Evolutionary conservation across 164 flowering plant genomes (phyloP).

Genomic region (Aristolochia fimbriata): DNA sequence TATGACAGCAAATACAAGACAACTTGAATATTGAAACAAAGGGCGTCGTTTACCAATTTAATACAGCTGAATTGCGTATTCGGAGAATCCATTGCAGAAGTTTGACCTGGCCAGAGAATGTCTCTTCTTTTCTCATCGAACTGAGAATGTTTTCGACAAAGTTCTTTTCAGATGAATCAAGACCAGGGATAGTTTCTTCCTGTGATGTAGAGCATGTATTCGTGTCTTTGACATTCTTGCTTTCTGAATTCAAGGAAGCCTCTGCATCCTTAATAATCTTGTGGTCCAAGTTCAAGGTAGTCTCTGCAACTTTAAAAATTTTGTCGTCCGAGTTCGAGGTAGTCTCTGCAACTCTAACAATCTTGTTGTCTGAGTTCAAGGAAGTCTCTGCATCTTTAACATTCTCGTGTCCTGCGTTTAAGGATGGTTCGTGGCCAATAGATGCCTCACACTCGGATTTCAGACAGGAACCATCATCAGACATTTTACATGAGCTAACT

Average conservation of each 20-base stretch:
- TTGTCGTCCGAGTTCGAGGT: slow-evolving; percentile 23
- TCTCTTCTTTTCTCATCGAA: slow-evolving; percentile 72
- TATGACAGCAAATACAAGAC: too few relatives aligned
- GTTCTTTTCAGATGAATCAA: slow-evolving; percentile 48
- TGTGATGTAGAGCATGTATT: slow-evolving; percentile 39
- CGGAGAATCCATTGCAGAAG: slow-evolving; percentile 87
- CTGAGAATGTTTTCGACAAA: slow-evolving; percentile 70
- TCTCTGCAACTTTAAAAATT: background rate
- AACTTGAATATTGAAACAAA: background rate
- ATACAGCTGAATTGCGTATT: slow-evolving; percentile 54
- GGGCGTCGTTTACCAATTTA: slow-evolving; percentile 43
- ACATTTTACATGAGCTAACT: slow-evolving; percentile 17
- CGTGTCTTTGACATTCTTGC: slow-evolving; percentile 34
- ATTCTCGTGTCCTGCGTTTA: slow-evolving; percentile 30
- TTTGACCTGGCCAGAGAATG: slow-evolving; percentile 85
- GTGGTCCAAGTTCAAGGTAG: slow-evolving; percentile 29
- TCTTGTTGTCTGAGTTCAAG: slow-evolving; percentile 19
- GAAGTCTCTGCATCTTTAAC: slow-evolving; percentile 36
- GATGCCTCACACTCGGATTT: slow-evolving; percentile 25
- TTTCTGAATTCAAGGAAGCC: slow-evolving; percentile 38
- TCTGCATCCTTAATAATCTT: slow-evolving; percentile 16
- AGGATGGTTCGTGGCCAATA: slow-evolving; percentile 31
- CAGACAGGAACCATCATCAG: slow-evolving; percentile 22
- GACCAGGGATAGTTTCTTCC: slow-evolving; percentile 42
- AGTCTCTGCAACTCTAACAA: background rate